Evolutionary conservation across 2,329 filamentous ascomycete genomes (phyloP).

Genomic region (Neonectria neomacrospora): DNA sequence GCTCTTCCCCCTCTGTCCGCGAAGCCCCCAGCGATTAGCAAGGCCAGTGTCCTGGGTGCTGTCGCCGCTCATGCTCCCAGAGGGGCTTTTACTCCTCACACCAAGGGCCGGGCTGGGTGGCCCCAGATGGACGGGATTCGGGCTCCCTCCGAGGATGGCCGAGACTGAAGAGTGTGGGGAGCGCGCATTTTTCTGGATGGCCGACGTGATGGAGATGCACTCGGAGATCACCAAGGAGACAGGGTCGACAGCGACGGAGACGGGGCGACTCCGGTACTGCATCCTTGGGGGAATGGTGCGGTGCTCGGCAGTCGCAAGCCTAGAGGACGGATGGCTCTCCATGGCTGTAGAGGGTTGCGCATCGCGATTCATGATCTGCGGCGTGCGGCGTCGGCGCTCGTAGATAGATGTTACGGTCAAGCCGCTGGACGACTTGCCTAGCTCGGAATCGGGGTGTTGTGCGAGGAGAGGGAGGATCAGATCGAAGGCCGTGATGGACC

Average conservation of each 20-base stretch:
- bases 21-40: slow-evolving; percentile 88
- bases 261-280: slow-evolving; percentile 69
- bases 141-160: slow-evolving; percentile 87
- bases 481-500: slow-evolving; percentile 17
- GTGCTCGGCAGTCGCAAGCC: slow-evolving; percentile 34
- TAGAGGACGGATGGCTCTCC: slow-evolving; percentile 41
- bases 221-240: slow-evolving; percentile 96
- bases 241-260: slow-evolving; percentile 88
- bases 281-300: slow-evolving; percentile 57
- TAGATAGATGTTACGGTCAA: slow-evolving; percentile 30
- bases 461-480: slow-evolving; percentile 9
- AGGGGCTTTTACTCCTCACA: slow-evolving; percentile 56
- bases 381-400: slow-evolving; percentile 14
- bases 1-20: slow-evolving; percentile 95
- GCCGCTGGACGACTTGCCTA: slow-evolving; percentile 25
- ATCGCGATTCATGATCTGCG: slow-evolving; percentile 50
- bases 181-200: slow-evolving; percentile 96
- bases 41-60: slow-evolving; percentile 66
- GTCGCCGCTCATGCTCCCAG: slow-evolving; percentile 51
- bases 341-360: slow-evolving; percentile 40
- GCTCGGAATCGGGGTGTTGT: slow-evolving; percentile 1
- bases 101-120: slow-evolving; percentile 57
- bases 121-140: slow-evolving; percentile 66
- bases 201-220: slow-evolving; percentile 98
- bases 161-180: slow-evolving; percentile 97